A percentile compares a stretch with the other conserved stretches of the same genome.
phyloP scores from a whole-genome alignment of 2,329 filamentous ascomycete species.

The Diaporthe amygdali region DNA sequence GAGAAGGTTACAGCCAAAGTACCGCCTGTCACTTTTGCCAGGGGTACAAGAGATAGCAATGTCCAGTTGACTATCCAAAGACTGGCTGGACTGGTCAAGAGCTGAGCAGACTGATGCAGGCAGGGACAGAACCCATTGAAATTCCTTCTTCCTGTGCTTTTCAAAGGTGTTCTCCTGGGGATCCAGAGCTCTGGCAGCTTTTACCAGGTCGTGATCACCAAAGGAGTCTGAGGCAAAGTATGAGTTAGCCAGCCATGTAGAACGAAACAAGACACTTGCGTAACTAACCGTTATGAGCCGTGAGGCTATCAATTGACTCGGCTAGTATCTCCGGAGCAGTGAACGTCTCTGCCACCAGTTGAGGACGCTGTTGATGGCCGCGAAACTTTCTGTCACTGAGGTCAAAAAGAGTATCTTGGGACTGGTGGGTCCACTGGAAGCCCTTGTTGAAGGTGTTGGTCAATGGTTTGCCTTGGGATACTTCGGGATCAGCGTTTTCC shows the following conservation, averaged over 20 bases:
- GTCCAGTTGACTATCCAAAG: neutral
- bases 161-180: constrained; percentile 39
- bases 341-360: constrained; percentile 22
- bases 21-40: constrained; percentile 19
- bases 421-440: neutral
- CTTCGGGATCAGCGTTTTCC: constrained; percentile 16
- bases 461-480: neutral
- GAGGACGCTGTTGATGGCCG: constrained; percentile 20
- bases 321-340: constrained; percentile 15
- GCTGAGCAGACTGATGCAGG: constrained; percentile 31
- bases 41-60: neutral
- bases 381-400: constrained; percentile 21
- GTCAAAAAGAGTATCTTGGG: neutral
- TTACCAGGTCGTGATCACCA: constrained; percentile 22
- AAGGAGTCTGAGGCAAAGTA: constrained; percentile 2
- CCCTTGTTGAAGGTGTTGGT: neutral
- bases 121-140: constrained; percentile 54
- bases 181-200: constrained; percentile 21
- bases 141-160: constrained; percentile 54
- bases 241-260: neutral
- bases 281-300: constrained; percentile 9
- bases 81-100: neutral
- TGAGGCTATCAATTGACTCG: neutral
- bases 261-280: neutral
- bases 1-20: constrained; percentile 49